Base-by-base conservation (phyloP, 257 asterid species). In the Handroanthus guayacan region DNA sequence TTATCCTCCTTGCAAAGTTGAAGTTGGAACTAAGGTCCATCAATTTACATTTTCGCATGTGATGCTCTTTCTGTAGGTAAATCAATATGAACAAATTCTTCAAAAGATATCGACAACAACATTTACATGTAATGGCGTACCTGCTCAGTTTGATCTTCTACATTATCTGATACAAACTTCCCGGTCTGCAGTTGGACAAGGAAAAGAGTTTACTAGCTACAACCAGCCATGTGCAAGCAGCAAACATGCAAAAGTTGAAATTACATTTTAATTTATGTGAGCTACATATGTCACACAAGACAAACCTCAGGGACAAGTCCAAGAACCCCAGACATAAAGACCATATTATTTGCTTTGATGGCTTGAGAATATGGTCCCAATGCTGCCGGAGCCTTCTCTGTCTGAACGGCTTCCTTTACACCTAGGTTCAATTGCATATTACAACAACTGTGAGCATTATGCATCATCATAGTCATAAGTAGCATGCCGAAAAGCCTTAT, bases 61-160 rank as follows among this genome's bases (percentile, higher is more conserved):
- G 18, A 47, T 47, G 37, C 13, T n/a, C 45, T 1, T 45, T 31
- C 8, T 3, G 36, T 10, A 45, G 18, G 5, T 5, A 51, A 3
- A 14, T 13, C 18, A 14, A 51, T 57, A 18, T 56, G 4, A 38
- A 41, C 45, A 25, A 44, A 52, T 20, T n/a, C 34, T 54, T 43
- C 1, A 66, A 54, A 44, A 11, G 37, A 65, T 34, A 51, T 17
- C 18, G 9, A 47, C n/a, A 18, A 58, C 20, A 20, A 17, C 20
- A 20, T 1, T 55, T 4, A 5, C 20, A 18, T 54, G 20, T 54
- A 25, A 18, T 18, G 12, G 36, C 56, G n/a, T 85, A 87, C 94
- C 94, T 87, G 94, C 81, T 87, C 94, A 9, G 94, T 87, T 82
- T 89, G 94, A 57, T 82, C 92, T 81, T 89, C 92, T 31, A 89